A percentile compares a stretch with the other conserved stretches of the same genome.
Evolutionary conservation across 352 stramenopile genomes (phyloP).

Genomic region (Phytopythium cucurbitacearum): DNA sequence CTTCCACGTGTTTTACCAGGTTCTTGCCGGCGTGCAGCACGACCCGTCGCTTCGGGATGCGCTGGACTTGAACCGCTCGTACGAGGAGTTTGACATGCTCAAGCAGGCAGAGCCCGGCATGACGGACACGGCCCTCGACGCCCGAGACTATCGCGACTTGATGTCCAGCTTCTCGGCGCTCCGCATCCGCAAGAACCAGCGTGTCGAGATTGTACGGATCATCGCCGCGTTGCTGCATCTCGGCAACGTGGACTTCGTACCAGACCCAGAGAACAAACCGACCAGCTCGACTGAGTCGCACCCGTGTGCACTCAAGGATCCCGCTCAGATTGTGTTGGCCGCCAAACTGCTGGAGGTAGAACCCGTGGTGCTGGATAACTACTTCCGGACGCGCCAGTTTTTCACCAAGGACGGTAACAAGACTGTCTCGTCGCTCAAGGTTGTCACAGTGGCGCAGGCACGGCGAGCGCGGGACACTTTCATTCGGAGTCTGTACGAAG

Average conservation of each 20-base stretch:
- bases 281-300: conserved; percentile 27
- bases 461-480: conserved; percentile 71
- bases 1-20: conserved; percentile 94
- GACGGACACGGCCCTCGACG: conserved; percentile 49
- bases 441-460: conserved; percentile 76
- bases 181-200: conserved; percentile 74
- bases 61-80: conserved; percentile 54
- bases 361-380: conserved; percentile 79
- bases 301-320: conserved; percentile 64
- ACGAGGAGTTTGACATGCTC: conserved; percentile 57
- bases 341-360: conserved; percentile 74
- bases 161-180: conserved; percentile 81
- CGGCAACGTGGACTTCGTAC: conserved; percentile 77
- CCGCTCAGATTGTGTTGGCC: conserved; percentile 55
- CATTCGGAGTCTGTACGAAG: conserved; percentile 75
- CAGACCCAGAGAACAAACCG: conserved; percentile 29
- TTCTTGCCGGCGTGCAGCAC: conserved; percentile 73
- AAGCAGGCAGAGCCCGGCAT: conserved; percentile 39
- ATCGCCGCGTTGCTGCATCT: conserved; percentile 71
- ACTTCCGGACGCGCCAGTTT: conserved; percentile 80
- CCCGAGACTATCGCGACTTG: conserved; percentile 68
- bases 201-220: conserved; percentile 76
- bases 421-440: conserved; percentile 75
- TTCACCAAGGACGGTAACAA: conserved; percentile 73
- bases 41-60: conserved; percentile 63